Percentiles rank a stretch among this genome's conserved stretches.
Evolutionary conservation across 2,329 filamentous ascomycete species (phyloP).

Genomic region (Herpomyces periplanetae): DNA sequence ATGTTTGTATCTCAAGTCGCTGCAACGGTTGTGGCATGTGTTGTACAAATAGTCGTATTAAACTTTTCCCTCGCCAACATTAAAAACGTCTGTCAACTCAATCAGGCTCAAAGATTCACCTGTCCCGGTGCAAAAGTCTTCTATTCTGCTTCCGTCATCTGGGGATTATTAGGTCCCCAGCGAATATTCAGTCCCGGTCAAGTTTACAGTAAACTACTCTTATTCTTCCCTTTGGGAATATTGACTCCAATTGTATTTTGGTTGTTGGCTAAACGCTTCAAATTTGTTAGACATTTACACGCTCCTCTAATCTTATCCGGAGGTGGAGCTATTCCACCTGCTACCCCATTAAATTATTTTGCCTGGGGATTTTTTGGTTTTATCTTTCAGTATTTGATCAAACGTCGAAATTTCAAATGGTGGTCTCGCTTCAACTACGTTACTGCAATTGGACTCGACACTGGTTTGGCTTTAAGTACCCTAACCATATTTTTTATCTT

Average conservation of each 20-base stretch:
- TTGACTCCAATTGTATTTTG: slow-evolving; percentile 14
- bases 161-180: slow-evolving; percentile 21
- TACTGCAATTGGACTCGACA: slow-evolving; percentile 41
- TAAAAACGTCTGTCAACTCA: slow-evolving; percentile 10
- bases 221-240: slow-evolving; percentile 18
- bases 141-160: slow-evolving; percentile 24
- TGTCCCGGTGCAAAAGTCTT: slow-evolving; percentile 22
- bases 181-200: slow-evolving; percentile 21
- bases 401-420: slow-evolving; percentile 27
- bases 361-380: slow-evolving; percentile 59
- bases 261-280: slow-evolving; percentile 12
- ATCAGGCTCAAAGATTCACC: slow-evolving; percentile 13
- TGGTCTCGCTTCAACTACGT: slow-evolving; percentile 82
- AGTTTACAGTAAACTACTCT: slow-evolving; percentile 18
- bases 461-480: slow-evolving; percentile 39
- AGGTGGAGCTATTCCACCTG: slow-evolving; percentile 15
- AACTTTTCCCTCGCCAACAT: slow-evolving; percentile 12
- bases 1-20: slow-evolving; percentile 13
- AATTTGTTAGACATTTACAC: slow-evolving; percentile 14
- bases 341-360: slow-evolving; percentile 25
- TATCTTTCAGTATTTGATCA: slow-evolving; percentile 38
- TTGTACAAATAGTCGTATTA: slow-evolving; percentile 12
- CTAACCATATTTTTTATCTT: slow-evolving; percentile 55
- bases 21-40: slow-evolving; percentile 11
- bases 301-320: slow-evolving; percentile 22